Conservation (phyloP, 2,329 filamentous ascomycete species). For the Beauveria australis region DNA sequence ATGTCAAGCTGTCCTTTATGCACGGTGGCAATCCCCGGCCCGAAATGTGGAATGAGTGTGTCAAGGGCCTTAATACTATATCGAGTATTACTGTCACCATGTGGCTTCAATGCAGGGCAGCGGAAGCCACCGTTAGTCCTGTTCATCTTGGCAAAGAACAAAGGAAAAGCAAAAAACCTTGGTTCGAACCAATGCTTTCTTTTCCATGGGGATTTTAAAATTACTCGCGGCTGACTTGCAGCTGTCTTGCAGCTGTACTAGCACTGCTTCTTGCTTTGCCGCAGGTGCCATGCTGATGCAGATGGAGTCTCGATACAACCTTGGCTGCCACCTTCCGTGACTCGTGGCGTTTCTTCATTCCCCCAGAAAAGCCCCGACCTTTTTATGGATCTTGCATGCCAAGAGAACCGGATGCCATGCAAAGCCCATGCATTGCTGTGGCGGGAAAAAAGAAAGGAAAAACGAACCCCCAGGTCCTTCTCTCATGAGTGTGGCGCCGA, state of each 20-base stretch:
- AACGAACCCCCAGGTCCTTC: neutral
- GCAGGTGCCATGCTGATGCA: no score
- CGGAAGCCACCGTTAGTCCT: neutral
- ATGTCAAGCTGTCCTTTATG: neutral
- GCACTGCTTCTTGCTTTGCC: no score
- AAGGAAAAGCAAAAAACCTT: neutral
- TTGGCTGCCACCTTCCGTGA: neutral
- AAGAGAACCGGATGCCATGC: neutral
- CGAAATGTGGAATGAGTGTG: neutral
- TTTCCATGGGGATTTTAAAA: neutral
- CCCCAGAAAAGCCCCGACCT: neutral
- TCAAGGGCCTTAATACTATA: neutral
- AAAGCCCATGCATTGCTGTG: neutral
- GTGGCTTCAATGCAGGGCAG: neutral
- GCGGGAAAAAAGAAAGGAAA: neutral
- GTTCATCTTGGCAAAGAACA: neutral
- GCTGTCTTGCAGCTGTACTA: neutral
- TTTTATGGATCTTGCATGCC: neutral
- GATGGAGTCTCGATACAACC: neutral
- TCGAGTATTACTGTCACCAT: neutral
- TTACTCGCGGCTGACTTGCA: neutral
- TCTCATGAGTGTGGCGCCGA: neutral
- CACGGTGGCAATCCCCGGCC: neutral
- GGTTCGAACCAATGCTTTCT: neutral
- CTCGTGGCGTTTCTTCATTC: conserved; percentile 2